phyloP scores from a whole-genome alignment of 2,329 filamentous ascomycete species.

The Elsinoe perseae region DNA sequence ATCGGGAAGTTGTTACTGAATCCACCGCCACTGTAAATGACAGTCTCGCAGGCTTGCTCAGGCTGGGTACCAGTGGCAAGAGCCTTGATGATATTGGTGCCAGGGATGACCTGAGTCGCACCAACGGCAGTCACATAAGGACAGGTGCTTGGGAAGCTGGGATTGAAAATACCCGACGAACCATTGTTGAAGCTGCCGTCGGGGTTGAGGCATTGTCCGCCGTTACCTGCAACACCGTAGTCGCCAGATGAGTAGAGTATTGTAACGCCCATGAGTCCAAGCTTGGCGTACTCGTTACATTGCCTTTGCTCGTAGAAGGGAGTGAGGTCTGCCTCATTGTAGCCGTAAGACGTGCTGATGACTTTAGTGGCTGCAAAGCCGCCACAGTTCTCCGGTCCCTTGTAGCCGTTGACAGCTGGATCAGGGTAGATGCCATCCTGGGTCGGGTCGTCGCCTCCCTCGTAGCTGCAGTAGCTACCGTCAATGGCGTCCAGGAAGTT shows the following conservation, averaged over 20 bases:
- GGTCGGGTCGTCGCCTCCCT: slow-evolving; percentile 34
- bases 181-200: slow-evolving; percentile 26
- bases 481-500: slow-evolving; percentile 42
- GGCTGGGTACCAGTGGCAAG: slow-evolving; percentile 25
- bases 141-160: slow-evolving; percentile 41
- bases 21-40: slow-evolving; percentile 42
- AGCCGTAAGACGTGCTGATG: slow-evolving; percentile 48
- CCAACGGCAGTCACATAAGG: slow-evolving; percentile 47
- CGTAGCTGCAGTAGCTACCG: slow-evolving; percentile 37
- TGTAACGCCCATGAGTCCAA: slow-evolving; percentile 46
- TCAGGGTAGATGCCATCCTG: slow-evolving; percentile 35
- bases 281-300: slow-evolving; percentile 52
- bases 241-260: slow-evolving; percentile 48
- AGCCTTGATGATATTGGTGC: slow-evolving; percentile 32
- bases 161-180: slow-evolving; percentile 36
- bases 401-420: slow-evolving; percentile 29
- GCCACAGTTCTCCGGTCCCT: slow-evolving; percentile 41
- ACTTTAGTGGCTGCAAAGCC: slow-evolving; percentile 43
- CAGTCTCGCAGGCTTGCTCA: slow-evolving; percentile 41
- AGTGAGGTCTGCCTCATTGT: slow-evolving; percentile 46
- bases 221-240: slow-evolving; percentile 31
- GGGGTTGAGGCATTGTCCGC: slow-evolving; percentile 36
- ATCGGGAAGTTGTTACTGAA: slow-evolving; percentile 45
- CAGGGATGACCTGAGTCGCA: slow-evolving; percentile 41
- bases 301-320: slow-evolving; percentile 45